A percentile compares a stretch with the other conserved stretches of the same genome.
Conservation (phyloP, 1,284 basidiomycete species). For the Microbotryum lychnidis-dioicae region DNA sequence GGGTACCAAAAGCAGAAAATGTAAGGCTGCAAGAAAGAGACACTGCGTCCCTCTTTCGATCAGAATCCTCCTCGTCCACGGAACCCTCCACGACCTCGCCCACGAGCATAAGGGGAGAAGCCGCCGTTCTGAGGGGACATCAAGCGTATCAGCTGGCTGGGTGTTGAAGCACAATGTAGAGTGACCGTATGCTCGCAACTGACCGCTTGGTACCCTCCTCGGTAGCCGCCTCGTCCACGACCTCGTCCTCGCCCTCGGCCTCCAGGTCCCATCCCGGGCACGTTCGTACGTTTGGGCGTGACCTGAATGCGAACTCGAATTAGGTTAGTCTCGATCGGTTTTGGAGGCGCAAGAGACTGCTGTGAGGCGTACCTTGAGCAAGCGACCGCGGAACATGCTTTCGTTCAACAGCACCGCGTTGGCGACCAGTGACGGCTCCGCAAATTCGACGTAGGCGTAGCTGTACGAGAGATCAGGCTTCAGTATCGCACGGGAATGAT, state of each 20-base stretch:
- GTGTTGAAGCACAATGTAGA: no score
- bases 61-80: conserved; percentile 13
- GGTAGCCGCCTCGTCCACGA: conserved; percentile 54
- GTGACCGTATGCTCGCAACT: background rate
- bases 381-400: conserved; percentile 81
- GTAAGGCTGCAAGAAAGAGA: no score
- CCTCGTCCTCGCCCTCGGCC: conserved; percentile 62
- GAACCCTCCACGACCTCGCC: conserved; percentile 16
- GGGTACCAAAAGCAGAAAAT: no score
- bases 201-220: conserved; percentile 55
- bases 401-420: conserved; percentile 94
- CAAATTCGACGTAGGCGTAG: conserved; percentile 98
- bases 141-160: no score
- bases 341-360: background rate
- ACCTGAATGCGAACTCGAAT: conserved; percentile 52
- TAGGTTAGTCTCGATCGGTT: background rate
- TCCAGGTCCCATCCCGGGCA: conserved; percentile 61
- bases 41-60: no score
- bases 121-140: conserved; percentile 11
- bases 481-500: background rate
- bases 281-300: conserved; percentile 82
- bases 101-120: conserved; percentile 17
- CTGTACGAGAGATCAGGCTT: conserved; percentile 44
- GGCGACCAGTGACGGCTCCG: conserved; percentile 85
- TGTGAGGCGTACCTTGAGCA: conserved; percentile 67